These are phyloP conservation scores for Staphylotrichum tortipilum DNA, from an alignment of 495 filamentous ascomycete genomes.

Conservation along the genomic window DNA sequence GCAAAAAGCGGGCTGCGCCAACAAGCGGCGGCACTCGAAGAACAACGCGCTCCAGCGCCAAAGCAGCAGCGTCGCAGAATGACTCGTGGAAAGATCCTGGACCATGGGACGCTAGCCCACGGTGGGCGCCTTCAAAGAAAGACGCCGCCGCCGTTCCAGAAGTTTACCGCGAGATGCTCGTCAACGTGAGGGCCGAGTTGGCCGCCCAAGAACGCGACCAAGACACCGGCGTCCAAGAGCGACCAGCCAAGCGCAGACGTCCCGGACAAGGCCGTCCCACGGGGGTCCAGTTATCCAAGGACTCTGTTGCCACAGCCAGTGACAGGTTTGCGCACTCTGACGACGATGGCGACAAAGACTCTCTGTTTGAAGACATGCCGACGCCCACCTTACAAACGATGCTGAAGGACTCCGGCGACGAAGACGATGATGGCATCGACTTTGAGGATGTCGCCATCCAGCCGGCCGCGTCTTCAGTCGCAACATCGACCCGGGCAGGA, in stretches of 20 bases:
- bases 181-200: constrained; percentile 5
- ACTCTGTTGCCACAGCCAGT: constrained; percentile 1
- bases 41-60: constrained; percentile 8
- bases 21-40: constrained; percentile 4
- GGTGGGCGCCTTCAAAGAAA: background rate
- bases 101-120: background rate
- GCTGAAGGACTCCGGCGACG: constrained; percentile 21
- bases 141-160: constrained; percentile 7
- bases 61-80: background rate
- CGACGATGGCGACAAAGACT: constrained; percentile 27
- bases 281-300: background rate
- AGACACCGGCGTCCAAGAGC: constrained; percentile 9
- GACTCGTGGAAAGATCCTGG: background rate
- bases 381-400: constrained; percentile 22
- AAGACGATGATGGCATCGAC: constrained; percentile 28
- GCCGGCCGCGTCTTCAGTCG: constrained; percentile 4
- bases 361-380: constrained; percentile 32
- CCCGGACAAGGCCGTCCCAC: constrained; percentile 27
- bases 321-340: constrained; percentile 25
- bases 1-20: constrained; percentile 18
- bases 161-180: constrained; percentile 17
- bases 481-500: no score
- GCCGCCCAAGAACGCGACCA: no score
- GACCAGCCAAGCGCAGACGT: constrained; percentile 34
- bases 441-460: constrained; percentile 30